Evolutionary conservation across 352 stramenopile genomes (phyloP), one percentile per base, ranked within the genome.

Genomic region (Phytophthora brassicae): DNA sequence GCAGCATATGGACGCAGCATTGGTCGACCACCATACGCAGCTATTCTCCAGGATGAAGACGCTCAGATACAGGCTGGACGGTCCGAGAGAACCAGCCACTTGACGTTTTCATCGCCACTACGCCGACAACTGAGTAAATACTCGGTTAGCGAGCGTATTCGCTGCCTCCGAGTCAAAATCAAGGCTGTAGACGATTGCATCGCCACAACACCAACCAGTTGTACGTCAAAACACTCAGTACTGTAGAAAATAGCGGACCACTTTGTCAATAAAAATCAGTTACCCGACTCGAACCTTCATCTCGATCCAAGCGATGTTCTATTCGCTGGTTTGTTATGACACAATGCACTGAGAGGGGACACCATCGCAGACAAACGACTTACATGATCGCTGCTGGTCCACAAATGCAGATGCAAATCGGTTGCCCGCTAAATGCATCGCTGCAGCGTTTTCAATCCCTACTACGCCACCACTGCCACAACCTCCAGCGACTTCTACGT

Each of bases 81-180:
- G 13, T 14, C 20, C 31, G 58, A 64, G 20, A 45, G 41, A 63
- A 61, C 22, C 26, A 60, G 67, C 20, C 70, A 84, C 38, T 59
- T 88, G 22, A 79, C 67, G 3, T 89, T 89, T 60, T 91, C 79
- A 4, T 84, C 68, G 14, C 70, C 79, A 29, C 41, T 91, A 11
- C 77, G 79, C 16, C 70, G 68, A 35, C 52, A 74, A 20, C 45
- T 89, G 19, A 72, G 54, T 6, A 70, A 85, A 19, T 75, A 81
- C 17, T 65, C 77, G 16, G 68, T 88, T 23, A 35, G 51, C 0
- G 72, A 84, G 39, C 71, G 79, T 8, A 77, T 89, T 22, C 50
- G 29, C 4, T 52, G 28, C 14, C 61, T 89, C 14, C 41, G 60
- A 6, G 17, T 58, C 22, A 74, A 79, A 24, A 74, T 88, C 42